A percentile compares a stretch with the other conserved stretches of the same genome.
These are phyloP conservation scores for Iris pallida DNA, from an alignment of 116 monocot species.

Conservation along the genomic window DNA sequence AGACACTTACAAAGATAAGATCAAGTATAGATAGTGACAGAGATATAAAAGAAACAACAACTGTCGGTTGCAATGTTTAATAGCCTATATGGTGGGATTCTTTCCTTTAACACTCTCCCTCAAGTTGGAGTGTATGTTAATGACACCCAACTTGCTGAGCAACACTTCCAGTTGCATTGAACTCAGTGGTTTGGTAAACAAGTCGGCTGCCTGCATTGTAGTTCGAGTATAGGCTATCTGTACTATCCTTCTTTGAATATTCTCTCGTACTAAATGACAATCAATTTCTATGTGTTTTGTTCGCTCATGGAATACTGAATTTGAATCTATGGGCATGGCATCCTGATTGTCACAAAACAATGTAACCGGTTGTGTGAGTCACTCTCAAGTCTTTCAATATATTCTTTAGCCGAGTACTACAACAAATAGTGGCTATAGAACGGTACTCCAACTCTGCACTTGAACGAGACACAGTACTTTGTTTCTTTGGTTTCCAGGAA, in stretches of 20 bases:
- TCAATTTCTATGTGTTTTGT: conserved; percentile 15
- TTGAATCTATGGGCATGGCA: not conserved
- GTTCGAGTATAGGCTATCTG: not conserved
- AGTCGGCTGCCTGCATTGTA: not conserved
- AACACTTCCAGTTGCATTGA: not conserved
- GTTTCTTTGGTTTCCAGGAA: conserved; percentile 12
- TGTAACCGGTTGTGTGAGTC: not conserved
- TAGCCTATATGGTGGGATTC: no score
- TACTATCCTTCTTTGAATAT: not conserved
- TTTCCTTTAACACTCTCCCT: not conserved
- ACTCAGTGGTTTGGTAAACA: not conserved
- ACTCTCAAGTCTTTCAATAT: not conserved
- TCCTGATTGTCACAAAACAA: not conserved
- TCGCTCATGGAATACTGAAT: conserved; percentile 17
- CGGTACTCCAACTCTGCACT: conserved; percentile 9
- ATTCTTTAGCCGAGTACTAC: not conserved
- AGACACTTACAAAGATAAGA: no score
- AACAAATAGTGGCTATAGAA: not conserved
- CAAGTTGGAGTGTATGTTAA: not conserved
- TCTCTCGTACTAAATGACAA: not conserved
- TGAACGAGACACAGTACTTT: not conserved
- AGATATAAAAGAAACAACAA: no score
- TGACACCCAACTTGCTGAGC: not conserved
- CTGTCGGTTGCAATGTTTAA: no score
- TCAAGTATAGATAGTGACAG: no score